phyloP scores from a whole-genome alignment of 129 eudicot species.

The Helianthus tuberosus region DNA sequence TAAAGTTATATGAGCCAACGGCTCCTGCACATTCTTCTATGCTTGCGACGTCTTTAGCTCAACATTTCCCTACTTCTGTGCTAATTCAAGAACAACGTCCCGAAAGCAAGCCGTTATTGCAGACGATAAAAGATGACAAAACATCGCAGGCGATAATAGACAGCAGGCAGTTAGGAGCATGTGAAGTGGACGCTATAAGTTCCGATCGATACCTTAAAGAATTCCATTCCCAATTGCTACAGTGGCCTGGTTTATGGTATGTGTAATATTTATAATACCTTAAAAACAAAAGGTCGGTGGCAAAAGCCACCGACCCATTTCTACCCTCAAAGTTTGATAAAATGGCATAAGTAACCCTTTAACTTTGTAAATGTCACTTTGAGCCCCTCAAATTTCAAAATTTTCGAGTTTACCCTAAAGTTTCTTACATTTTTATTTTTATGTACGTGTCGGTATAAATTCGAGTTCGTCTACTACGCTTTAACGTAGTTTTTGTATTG shows the following conservation, averaged over 20 bases:
- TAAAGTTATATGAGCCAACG: conserved; percentile 62
- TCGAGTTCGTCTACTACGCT: no score
- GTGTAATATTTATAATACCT: conserved; percentile 43
- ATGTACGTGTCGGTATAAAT: no score
- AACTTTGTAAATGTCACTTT: no score
- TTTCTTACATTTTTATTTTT: no score
- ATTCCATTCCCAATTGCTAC: conserved; percentile 51
- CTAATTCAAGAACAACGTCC: conserved; percentile 70
- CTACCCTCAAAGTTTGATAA: no score
- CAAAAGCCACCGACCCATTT: no score
- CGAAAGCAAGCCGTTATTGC: conserved; percentile 53
- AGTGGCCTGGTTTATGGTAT: conserved; percentile 68
- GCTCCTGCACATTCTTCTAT: conserved; percentile 45
- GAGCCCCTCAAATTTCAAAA: no score
- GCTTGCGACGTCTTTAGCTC: conserved; percentile 55
- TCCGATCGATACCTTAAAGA: conserved; percentile 55
- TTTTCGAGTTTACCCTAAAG: no score
- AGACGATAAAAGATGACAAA: conserved; percentile 47
- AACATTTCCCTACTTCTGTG: conserved; percentile 63
- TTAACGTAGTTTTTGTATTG: no score
- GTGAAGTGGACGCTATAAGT: conserved; percentile 37
- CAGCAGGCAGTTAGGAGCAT: conserved; percentile 31
- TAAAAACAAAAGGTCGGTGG: no score
- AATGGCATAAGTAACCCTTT: no score
- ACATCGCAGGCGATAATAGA: conserved; percentile 46